Evolutionary conservation across 495 filamentous ascomycete genomes (phyloP).

Genomic region (Penicillium lividum): DNA sequence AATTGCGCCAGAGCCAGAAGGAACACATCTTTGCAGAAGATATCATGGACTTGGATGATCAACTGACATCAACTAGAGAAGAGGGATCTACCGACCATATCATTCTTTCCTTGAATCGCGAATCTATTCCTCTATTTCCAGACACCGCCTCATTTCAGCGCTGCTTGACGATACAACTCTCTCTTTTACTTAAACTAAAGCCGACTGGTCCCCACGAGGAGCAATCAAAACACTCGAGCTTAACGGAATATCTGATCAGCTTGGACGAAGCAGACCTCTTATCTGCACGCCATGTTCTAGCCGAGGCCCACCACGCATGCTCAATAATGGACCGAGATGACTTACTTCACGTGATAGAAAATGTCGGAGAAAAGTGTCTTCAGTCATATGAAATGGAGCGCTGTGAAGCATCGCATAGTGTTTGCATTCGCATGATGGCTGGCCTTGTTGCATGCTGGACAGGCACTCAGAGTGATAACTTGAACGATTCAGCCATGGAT

Average conservation of each 20-base stretch:
- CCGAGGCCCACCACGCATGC: slow-evolving; percentile 42
- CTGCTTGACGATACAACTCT: slow-evolving; percentile 39
- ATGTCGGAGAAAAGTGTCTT: slow-evolving; percentile 62
- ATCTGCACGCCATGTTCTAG: slow-evolving; percentile 51
- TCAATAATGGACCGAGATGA: slow-evolving; percentile 34
- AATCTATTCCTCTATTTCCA: slow-evolving; percentile 26
- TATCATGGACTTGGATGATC: slow-evolving; percentile 78
- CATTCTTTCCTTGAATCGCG: slow-evolving; percentile 36
- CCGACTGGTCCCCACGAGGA: slow-evolving; percentile 18
- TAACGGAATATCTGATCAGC: slow-evolving; percentile 59
- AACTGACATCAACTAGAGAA: slow-evolving; percentile 59
- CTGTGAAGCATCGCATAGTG: slow-evolving; percentile 72
- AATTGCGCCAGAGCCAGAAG: slow-evolving; percentile 33
- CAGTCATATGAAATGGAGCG: slow-evolving; percentile 63
- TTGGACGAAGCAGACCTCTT: slow-evolving; percentile 63
- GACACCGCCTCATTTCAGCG: slow-evolving; percentile 39
- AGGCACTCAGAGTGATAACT: slow-evolving; percentile 48
- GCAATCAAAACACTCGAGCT: slow-evolving; percentile 36
- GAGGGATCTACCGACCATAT: slow-evolving; percentile 25
- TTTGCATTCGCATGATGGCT: slow-evolving; percentile 71
- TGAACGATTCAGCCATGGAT: slow-evolving; percentile 64
- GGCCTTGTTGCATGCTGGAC: slow-evolving; percentile 67
- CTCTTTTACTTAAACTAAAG: slow-evolving; percentile 32
- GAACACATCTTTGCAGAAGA: slow-evolving; percentile 40
- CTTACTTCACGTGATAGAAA: slow-evolving; percentile 48